Percentiles rank a stretch among this genome's conserved stretches.
Conservation (phyloP, 768 basidiomycete genomes). For the Mycena polygramma region DNA sequence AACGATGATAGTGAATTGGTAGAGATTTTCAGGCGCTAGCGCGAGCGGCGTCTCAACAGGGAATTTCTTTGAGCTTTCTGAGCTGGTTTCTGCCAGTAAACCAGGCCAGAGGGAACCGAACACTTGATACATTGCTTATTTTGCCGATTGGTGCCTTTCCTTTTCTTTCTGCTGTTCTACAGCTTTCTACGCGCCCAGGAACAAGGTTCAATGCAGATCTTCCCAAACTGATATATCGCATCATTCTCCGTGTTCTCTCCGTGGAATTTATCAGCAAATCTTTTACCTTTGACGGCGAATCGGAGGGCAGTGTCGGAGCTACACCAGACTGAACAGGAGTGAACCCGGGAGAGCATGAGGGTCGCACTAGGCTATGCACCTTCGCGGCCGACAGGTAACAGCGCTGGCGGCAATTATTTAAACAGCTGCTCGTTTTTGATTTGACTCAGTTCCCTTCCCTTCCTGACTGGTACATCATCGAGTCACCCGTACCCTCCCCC, state of each 20-base stretch:
- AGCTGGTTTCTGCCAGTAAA: not conserved
- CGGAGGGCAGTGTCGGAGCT: constrained; percentile 24
- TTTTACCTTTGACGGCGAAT: constrained; percentile 8
- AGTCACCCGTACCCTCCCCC: not conserved
- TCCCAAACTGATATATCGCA: not conserved
- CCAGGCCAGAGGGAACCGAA: not conserved
- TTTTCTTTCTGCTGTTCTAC: not conserved
- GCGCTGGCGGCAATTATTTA: constrained; percentile 12
- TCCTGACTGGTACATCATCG: not conserved
- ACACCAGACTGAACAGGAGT: not conserved
- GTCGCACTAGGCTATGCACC: constrained; percentile 21
- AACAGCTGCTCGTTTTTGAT: not conserved
- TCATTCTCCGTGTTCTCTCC: constrained; percentile 2
- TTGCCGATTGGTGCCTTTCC: not conserved
- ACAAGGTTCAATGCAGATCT: not conserved
- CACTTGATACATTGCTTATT: not conserved
- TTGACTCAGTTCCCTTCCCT: not conserved
- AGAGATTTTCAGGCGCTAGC: constrained; percentile 13
- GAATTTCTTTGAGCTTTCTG: too few species aligned
- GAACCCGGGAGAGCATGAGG: constrained; percentile 23
- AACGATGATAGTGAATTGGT: not conserved
- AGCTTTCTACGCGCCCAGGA: not conserved
- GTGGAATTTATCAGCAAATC: constrained; percentile 12
- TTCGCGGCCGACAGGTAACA: not conserved
- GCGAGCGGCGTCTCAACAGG: constrained; percentile 14